These are phyloP conservation scores for Tritrichomonas musculus DNA, from an alignment of 208 protist species.

Conservation along the genomic window DNA sequence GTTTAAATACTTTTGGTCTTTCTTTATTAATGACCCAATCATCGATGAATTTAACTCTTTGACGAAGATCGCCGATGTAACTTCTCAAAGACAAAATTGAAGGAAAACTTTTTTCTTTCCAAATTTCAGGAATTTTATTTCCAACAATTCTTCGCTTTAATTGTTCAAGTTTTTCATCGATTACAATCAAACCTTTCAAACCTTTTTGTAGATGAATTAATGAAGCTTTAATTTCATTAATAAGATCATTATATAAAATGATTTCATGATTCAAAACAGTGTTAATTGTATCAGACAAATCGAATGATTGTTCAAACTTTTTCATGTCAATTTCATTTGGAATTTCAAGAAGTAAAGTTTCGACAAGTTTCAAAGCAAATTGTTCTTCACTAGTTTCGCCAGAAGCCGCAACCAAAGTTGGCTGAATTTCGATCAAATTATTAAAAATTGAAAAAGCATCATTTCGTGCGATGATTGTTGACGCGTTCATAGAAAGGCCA, in stretches of 20 bases:
- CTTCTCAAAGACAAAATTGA: constrained; percentile 74
- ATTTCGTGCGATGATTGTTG: background rate
- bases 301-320: background rate
- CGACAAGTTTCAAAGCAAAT: background rate
- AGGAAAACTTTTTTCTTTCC: constrained; percentile 85
- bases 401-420: background rate
- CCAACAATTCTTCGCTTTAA: constrained; percentile 54
- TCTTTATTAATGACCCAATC: constrained; percentile 61
- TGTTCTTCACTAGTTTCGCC: background rate
- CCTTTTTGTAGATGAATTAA: constrained; percentile 85
- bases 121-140: constrained; percentile 77
- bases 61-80: constrained; percentile 85
- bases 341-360: background rate
- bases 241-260: constrained; percentile 67
- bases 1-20: constrained; percentile 60
- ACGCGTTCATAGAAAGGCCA: background rate
- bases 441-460: background rate
- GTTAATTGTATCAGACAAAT: constrained; percentile 55
- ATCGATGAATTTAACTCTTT: constrained; percentile 78
- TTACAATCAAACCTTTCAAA: constrained; percentile 66
- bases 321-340: background rate
- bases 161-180: constrained; percentile 61
- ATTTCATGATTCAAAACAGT: constrained; percentile 82
- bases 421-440: background rate
- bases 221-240: constrained; percentile 69